A percentile compares a stretch with the other conserved stretches of the same genome.
Evolutionary conservation across 345 rosid genomes (phyloP).

Genomic region (Aegle marmelos): DNA sequence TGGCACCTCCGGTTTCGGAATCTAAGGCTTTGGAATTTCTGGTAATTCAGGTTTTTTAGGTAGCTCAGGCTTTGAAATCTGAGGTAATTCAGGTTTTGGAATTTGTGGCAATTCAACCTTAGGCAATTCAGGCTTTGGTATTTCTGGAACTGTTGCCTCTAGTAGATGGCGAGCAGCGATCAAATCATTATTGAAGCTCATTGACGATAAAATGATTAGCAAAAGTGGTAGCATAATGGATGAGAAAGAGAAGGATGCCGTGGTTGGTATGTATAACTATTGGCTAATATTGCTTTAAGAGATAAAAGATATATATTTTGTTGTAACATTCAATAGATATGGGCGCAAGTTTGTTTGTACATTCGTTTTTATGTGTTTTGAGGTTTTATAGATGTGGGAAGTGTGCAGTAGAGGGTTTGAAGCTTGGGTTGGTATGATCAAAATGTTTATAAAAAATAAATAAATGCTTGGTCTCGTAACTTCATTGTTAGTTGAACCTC

Average conservation of each 20-base stretch:
- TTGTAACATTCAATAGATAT: neutral
- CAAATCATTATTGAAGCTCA: neutral
- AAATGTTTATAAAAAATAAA: neutral
- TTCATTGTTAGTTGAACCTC: neutral
- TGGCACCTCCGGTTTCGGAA: neutral
- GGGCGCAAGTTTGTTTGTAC: neutral
- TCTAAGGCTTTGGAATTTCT: too few relatives aligned
- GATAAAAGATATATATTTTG: neutral
- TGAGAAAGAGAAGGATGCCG: neutral
- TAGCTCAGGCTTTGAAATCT: neutral
- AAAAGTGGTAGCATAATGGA: neutral
- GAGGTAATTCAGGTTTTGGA: neutral
- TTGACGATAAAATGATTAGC: neutral
- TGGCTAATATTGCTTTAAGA: neutral
- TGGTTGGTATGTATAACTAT: neutral
- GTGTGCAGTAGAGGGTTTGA: neutral
- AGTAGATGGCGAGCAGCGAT: slow-evolving; percentile 16
- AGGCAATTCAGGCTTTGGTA: neutral
- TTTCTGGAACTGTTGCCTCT: too few relatives aligned
- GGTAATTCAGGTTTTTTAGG: slow-evolving; percentile 2
- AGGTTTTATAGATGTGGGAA: neutral
- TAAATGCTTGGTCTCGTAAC: neutral
- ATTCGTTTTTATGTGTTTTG: neutral
- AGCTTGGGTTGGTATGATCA: neutral
- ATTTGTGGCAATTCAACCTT: neutral